Evolutionary conservation across 805 yeast genomes (phyloP), one percentile per base, ranked within the genome.

Genomic region (Wickerhamomyces pijperi): DNA sequence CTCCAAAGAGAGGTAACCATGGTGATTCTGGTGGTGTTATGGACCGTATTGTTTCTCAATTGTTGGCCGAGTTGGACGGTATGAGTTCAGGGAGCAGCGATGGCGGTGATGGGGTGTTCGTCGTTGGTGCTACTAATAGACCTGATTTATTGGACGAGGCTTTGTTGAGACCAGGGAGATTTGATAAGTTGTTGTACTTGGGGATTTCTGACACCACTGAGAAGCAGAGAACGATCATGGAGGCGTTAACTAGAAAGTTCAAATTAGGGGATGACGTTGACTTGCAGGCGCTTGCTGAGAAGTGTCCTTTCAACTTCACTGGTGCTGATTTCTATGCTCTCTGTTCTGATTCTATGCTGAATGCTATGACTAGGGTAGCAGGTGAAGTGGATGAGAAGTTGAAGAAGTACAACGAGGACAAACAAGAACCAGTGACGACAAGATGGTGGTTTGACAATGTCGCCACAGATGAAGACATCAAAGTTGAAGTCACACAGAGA

Each of bases 21-120:
- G 97, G 98, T 19, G 98, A 92, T 59, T 87, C 97, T 3, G 97
- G 97, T 15, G 98, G 97, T 48, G 97, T 92, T 3, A 92, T 92
- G 98, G 98, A 92, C 56, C 74, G 98, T 59, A 92, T 92, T 46
- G 98, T 92, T 0, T 88, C 97, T 0, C 98, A 92, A 58, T 64
- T 92, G 32, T 66, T 92, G 38, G 96, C 97, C 0, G 98, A 92
- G 58, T 66, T 92, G 34, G 98, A 92, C 56, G 97, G 97, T 19
- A 90, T 90, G 97, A 80, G 94, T 51, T 28, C 32, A 28, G 80
- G 80, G 9, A 82, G 82, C 6, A 78, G 72, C 42, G 82, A 54
- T 28, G 69, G 72, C 8, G 82, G 55, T 28, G 87, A 81, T 42
- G 97, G 97, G 5, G 96, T 92, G 0, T 92, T 92, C 58, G 97